Percentiles rank a stretch among this genome's conserved stretches.
These are phyloP conservation scores for Chrysochromulina parva DNA, from an alignment of 78 protist genomes.

Conservation along the genomic window DNA sequence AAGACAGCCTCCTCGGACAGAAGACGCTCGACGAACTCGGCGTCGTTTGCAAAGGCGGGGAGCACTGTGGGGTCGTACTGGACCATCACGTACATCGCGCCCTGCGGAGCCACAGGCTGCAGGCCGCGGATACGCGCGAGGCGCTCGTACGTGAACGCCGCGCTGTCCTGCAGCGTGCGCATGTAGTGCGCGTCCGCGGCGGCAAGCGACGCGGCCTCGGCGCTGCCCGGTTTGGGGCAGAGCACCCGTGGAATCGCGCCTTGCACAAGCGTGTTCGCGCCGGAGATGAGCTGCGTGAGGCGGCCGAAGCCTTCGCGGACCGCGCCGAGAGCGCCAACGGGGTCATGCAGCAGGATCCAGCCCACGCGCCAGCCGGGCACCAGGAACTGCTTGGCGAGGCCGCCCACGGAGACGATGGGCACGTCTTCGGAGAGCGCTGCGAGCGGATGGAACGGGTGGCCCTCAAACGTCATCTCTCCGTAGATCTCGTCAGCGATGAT, in stretches of 20 bases:
- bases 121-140: no score
- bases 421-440: slow-evolving; percentile 64
- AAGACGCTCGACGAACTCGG: no score
- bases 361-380: slow-evolving; percentile 97
- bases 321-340: not conserved
- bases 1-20: no score
- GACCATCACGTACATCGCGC: no score
- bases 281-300: not conserved
- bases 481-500: slow-evolving; percentile 93
- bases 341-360: slow-evolving; percentile 84
- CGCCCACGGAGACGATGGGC: slow-evolving; percentile 84
- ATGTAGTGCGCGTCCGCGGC: no score
- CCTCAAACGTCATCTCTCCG: slow-evolving; percentile 76
- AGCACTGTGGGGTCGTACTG: no score
- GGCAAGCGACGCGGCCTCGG: no score
- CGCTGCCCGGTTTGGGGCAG: no score
- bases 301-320: not conserved
- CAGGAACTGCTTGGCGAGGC: slow-evolving; percentile 87
- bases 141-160: no score
- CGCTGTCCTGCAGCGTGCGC: no score
- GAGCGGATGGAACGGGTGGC: slow-evolving; percentile 50
- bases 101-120: no score
- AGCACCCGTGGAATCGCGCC: not conserved
- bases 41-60: no score
- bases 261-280: not conserved